A percentile compares a stretch with the other conserved stretches of the same genome.
Evolutionary conservation across 108 stramenopile species (phyloP).

Genomic region (Nannochloropsis salina): DNA sequence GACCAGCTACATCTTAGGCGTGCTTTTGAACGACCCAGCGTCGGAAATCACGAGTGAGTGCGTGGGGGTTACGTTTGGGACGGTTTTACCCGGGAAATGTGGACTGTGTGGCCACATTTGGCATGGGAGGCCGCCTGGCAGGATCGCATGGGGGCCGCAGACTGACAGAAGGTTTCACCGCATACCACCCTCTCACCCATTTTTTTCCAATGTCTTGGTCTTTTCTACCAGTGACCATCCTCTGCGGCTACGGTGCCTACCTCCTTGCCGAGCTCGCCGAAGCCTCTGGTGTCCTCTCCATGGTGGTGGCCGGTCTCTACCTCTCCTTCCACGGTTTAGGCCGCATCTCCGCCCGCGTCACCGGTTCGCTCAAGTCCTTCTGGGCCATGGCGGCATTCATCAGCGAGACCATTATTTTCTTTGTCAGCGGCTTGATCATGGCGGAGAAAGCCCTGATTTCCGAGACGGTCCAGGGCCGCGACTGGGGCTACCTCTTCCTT

Average conservation of each 20-base stretch:
- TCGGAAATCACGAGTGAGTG: slow-evolving; percentile 67
- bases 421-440: slow-evolving; percentile 46
- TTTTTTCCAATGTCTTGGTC: not conserved
- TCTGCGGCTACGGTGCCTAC: slow-evolving; percentile 67
- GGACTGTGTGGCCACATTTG: too few species aligned
- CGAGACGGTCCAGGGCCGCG: slow-evolving; percentile 22
- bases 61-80: slow-evolving; percentile 67
- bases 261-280: slow-evolving; percentile 58
- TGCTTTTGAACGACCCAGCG: slow-evolving; percentile 44
- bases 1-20: slow-evolving; percentile 31
- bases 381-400: slow-evolving; percentile 67
- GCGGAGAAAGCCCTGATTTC: not conserved
- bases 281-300: slow-evolving; percentile 69
- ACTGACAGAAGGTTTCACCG: not conserved
- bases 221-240: slow-evolving; percentile 62
- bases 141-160: too few species aligned
- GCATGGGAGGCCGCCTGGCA: too few species aligned
- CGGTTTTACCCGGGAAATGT: slow-evolving; percentile 62
- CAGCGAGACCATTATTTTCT: slow-evolving; percentile 60
- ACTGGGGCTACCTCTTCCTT: slow-evolving; percentile 35
- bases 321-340: slow-evolving; percentile 29
- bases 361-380: slow-evolving; percentile 52
- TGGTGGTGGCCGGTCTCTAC: slow-evolving; percentile 61
- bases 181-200: not conserved
- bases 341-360: slow-evolving; percentile 36